Percentiles rank a stretch among this genome's conserved stretches.
Conservation (phyloP, 2,329 filamentous ascomycete species). For the Simplicillium sp. region DNA sequence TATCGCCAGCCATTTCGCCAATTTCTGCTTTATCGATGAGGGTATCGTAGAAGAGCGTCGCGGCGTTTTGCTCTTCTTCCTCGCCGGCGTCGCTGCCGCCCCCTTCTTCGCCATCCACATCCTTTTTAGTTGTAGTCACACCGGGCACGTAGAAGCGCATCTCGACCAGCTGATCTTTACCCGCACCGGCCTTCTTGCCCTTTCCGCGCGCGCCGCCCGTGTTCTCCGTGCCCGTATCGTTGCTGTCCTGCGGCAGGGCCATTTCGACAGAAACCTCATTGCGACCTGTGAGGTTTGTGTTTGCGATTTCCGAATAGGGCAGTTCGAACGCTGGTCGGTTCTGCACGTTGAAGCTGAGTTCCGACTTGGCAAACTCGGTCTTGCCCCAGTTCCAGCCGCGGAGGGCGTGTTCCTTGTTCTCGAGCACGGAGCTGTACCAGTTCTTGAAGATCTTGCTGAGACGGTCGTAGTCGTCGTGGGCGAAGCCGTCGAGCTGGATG, state of each 20-base stretch:
- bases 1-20: conserved; percentile 96
- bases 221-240: conserved; percentile 65
- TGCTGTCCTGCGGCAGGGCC: conserved; percentile 61
- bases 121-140: conserved; percentile 68
- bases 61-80: conserved; percentile 86
- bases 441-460: conserved; percentile 91
- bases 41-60: conserved; percentile 95
- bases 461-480: conserved; percentile 88
- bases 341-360: conserved; percentile 93
- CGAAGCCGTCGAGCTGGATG: conserved; percentile 90
- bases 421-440: conserved; percentile 91
- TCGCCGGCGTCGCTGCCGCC: conserved; percentile 53
- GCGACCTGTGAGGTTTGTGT: conserved; percentile 94
- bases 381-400: conserved; percentile 99
- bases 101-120: conserved; percentile 56
- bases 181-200: conserved; percentile 83
- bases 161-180: conserved; percentile 88
- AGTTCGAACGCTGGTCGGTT: conserved; percentile 95
- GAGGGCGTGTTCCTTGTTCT: conserved; percentile 87
- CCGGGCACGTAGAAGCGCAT: conserved; percentile 99
- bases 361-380: conserved; percentile 89
- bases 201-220: conserved; percentile 64
- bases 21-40: conserved; percentile 98
- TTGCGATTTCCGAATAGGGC: conserved; percentile 93
- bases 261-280: conserved; percentile 98